phyloP scores from a whole-genome alignment of 1,284 basidiomycete species.

The Trametes pubescens region DNA sequence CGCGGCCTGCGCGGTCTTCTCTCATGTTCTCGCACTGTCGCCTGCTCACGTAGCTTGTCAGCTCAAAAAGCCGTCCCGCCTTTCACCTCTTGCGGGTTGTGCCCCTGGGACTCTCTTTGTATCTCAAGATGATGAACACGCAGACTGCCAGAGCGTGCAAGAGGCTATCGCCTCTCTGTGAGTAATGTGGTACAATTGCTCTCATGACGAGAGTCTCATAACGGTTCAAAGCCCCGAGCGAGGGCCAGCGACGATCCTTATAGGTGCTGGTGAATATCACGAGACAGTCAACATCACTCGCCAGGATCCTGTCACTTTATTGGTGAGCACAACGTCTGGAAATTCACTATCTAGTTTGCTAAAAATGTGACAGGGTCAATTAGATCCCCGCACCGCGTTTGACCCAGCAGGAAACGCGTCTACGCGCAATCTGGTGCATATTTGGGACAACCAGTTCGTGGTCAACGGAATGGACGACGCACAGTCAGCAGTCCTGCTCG shows the following conservation, averaged over 20 bases:
- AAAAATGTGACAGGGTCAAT: slow-evolving; percentile 54
- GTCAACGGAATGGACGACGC: slow-evolving; percentile 58
- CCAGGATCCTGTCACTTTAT: slow-evolving; percentile 59
- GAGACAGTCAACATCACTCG: slow-evolving; percentile 67
- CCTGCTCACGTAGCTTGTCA: slow-evolving; percentile 58
- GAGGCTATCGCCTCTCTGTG: slow-evolving; percentile 62
- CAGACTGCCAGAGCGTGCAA: slow-evolving; percentile 59
- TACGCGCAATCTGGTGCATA: slow-evolving; percentile 59
- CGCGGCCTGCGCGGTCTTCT: not conserved
- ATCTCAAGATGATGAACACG: slow-evolving; percentile 53
- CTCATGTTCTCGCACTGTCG: slow-evolving; percentile 47
- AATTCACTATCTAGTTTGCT: not conserved
- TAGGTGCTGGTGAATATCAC: slow-evolving; percentile 68
- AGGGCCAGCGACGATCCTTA: slow-evolving; percentile 57
- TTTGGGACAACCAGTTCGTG: slow-evolving; percentile 58
- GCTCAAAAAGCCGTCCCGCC: slow-evolving; percentile 50
- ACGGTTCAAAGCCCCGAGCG: slow-evolving; percentile 46
- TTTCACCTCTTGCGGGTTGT: slow-evolving; percentile 60
- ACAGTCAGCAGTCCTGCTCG: slow-evolving; percentile 59
- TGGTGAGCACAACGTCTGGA: slow-evolving; percentile 45
- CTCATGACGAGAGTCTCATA: not conserved
- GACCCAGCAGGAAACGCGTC: slow-evolving; percentile 45
- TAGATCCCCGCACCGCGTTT: slow-evolving; percentile 47
- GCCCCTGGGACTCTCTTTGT: slow-evolving; percentile 65
- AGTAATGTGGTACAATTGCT: slow-evolving; percentile 27